These are phyloP conservation scores for Orbilia quercus DNA, from an alignment of 2,329 filamentous ascomycete genomes.

Conservation along the genomic window DNA sequence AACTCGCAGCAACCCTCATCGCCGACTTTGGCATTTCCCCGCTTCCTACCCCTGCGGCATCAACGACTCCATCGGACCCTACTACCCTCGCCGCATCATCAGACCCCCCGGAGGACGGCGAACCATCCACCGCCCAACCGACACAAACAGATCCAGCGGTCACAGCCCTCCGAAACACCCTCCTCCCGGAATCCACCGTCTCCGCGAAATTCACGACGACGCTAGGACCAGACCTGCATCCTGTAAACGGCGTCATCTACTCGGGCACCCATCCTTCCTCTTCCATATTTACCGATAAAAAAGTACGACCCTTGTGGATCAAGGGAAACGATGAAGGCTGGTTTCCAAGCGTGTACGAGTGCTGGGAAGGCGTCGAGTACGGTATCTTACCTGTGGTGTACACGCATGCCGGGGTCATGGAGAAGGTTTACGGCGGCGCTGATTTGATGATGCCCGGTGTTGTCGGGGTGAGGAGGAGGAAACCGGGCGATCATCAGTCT, in stretches of 20 bases:
- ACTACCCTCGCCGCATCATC: slow-evolving; percentile 59
- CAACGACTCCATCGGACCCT: slow-evolving; percentile 62
- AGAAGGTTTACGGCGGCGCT: slow-evolving; percentile 73
- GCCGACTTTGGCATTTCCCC: slow-evolving; percentile 66
- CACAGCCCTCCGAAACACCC: slow-evolving; percentile 66
- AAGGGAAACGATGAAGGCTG: slow-evolving; percentile 70
- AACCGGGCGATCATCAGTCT: not conserved
- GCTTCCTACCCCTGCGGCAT: not conserved
- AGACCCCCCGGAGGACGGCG: slow-evolving; percentile 54
- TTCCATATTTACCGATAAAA: slow-evolving; percentile 63
- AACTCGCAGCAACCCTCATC: slow-evolving; percentile 75
- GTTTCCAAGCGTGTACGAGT: slow-evolving; percentile 71
- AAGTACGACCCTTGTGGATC: slow-evolving; percentile 73
- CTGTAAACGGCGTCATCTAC: slow-evolving; percentile 74
- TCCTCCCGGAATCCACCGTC: slow-evolving; percentile 73
- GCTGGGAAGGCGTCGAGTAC: slow-evolving; percentile 71
- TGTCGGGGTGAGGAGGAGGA: slow-evolving; percentile 66
- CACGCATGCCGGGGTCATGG: slow-evolving; percentile 71
- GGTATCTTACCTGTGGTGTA: slow-evolving; percentile 72
- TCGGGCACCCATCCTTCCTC: slow-evolving; percentile 69
- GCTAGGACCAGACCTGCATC: slow-evolving; percentile 71
- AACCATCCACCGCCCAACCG: slow-evolving; percentile 59
- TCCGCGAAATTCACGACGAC: slow-evolving; percentile 75
- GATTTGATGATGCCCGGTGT: slow-evolving; percentile 77
- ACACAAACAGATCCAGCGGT: slow-evolving; percentile 24